A percentile compares a stretch with the other conserved stretches of the same genome.
phyloP scores from a whole-genome alignment of 257 asterid species.

The Nicotiana tabacum region DNA sequence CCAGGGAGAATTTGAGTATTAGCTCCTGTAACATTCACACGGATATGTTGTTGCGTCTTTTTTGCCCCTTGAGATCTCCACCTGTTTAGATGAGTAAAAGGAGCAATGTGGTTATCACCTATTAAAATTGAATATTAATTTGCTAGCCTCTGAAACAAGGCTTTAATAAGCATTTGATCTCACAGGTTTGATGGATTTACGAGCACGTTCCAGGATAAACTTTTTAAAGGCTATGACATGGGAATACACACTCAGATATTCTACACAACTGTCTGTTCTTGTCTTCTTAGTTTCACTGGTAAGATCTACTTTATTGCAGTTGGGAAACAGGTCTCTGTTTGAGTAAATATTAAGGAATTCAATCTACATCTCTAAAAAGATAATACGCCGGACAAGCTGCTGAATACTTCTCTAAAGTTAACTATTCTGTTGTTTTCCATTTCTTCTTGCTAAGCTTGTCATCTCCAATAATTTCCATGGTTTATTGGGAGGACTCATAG shows the following conservation, averaged over 20 bases:
- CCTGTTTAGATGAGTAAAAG: background rate
- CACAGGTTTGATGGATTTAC: conserved; percentile 98
- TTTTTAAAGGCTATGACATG: conserved; percentile 95
- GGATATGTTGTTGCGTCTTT: background rate
- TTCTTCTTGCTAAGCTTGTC: background rate
- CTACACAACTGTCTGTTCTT: conserved; percentile 92
- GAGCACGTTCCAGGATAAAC: conserved; percentile 98
- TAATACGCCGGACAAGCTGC: background rate
- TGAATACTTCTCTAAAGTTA: background rate
- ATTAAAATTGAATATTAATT: background rate
- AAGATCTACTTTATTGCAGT: conserved; percentile 19
- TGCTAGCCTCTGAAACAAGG: background rate
- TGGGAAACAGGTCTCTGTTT: background rate
- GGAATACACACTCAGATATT: conserved; percentile 96
- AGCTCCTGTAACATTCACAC: background rate
- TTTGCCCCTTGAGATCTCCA: background rate
- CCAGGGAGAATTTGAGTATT: background rate
- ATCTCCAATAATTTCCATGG: background rate
- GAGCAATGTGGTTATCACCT: background rate
- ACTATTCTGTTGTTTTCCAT: background rate
- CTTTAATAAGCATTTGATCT: conserved; percentile 2
- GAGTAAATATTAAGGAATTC: background rate
- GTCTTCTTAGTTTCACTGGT: conserved; percentile 91
- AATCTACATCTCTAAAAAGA: background rate
- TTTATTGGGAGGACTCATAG: background rate